Evolutionary conservation across 352 stramenopile genomes (phyloP).

Genomic region (Phytopythium helicoides): DNA sequence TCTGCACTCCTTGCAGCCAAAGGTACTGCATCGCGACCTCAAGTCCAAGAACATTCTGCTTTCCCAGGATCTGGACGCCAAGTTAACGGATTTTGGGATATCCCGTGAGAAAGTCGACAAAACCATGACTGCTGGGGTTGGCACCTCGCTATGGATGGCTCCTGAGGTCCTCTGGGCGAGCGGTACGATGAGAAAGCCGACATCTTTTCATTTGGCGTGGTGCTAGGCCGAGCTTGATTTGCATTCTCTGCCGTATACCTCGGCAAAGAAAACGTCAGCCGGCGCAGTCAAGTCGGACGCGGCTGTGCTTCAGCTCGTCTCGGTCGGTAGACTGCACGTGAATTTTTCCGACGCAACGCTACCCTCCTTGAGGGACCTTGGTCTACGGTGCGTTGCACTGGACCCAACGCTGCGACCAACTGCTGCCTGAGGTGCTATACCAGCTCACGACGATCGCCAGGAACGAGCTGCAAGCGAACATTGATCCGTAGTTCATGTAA

Average conservation of each 20-base stretch:
- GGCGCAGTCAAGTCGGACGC: constrained; percentile 20
- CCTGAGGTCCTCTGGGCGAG: constrained; percentile 37
- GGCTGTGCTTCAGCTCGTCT: constrained; percentile 43
- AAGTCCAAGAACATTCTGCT: constrained; percentile 33
- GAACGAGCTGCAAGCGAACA: not conserved
- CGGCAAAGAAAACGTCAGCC: constrained; percentile 16
- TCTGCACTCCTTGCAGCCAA: constrained; percentile 13
- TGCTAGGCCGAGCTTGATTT: constrained; percentile 36
- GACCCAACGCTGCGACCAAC: constrained; percentile 31
- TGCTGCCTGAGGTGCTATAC: constrained; percentile 37
- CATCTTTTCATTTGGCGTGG: constrained; percentile 47
- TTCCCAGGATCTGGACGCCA: constrained; percentile 18
- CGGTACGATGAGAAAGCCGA: constrained; percentile 42
- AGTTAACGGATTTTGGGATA: constrained; percentile 37
- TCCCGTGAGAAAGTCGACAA: constrained; percentile 2
- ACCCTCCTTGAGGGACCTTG: constrained; percentile 22
- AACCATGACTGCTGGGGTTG: constrained; percentile 38
- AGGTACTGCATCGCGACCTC: constrained; percentile 23
- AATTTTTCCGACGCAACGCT: constrained; percentile 27
- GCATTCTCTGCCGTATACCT: constrained; percentile 27
- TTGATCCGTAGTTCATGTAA: not conserved
- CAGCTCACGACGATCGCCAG: constrained; percentile 12
- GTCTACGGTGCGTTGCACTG: constrained; percentile 28
- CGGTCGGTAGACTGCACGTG: constrained; percentile 29
- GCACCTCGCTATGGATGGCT: constrained; percentile 42